phyloP scores from a whole-genome alignment of 306 rosid genomes.

The Gastrolobium villosum region DNA sequence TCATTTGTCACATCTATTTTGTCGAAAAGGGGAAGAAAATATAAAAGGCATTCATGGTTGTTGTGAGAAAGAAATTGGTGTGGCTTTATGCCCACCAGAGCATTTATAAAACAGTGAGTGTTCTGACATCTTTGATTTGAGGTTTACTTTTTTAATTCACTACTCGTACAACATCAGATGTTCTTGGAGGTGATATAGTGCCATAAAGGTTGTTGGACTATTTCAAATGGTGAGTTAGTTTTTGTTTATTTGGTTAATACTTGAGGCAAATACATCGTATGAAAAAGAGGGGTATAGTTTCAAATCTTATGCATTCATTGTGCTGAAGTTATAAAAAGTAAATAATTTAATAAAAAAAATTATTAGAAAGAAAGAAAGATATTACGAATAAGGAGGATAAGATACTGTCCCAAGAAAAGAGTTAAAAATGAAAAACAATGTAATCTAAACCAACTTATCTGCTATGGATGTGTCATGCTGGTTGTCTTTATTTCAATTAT shows the following conservation, averaged over 20 bases:
- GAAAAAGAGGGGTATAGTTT: constrained; percentile 2
- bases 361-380: constrained; percentile 2
- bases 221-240: neutral
- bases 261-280: constrained; percentile 28
- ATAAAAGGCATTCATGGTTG: constrained; percentile 6
- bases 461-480: constrained; percentile 41
- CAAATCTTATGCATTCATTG: constrained; percentile 35
- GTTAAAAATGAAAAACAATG: constrained; percentile 4
- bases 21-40: neutral
- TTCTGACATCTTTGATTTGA: constrained; percentile 28
- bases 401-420: constrained; percentile 2
- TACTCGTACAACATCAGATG: constrained; percentile 24
- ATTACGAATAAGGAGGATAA: constrained; percentile 27
- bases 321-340: constrained; percentile 29
- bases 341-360: neutral
- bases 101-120: constrained; percentile 14
- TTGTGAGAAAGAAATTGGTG: constrained; percentile 29
- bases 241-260: constrained; percentile 32
- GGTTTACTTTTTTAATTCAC: constrained; percentile 26
- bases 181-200: constrained; percentile 30
- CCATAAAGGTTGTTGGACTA: constrained; percentile 22
- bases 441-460: constrained; percentile 12
- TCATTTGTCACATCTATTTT: constrained; percentile 14
- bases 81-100: constrained; percentile 12
- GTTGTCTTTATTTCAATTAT: constrained; percentile 17